Evolutionary conservation across 2,329 filamentous ascomycete species (phyloP), one percentile per base, ranked within the genome.

Genomic region (Claviceps maximensis): DNA sequence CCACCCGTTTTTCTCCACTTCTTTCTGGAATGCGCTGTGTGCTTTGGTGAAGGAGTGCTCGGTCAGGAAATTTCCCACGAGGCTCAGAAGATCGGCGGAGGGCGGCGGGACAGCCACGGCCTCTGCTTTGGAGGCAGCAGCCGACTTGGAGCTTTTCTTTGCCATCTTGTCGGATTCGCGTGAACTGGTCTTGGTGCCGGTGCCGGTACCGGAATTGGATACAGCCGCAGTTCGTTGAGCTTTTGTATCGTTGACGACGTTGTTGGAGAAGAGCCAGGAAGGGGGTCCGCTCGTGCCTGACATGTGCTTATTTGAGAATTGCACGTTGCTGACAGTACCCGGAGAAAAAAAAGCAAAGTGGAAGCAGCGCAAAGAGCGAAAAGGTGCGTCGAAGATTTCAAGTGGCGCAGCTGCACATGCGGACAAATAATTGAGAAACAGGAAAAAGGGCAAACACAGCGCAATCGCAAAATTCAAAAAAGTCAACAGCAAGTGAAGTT

Each of bases 41-140:
- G 85, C 79, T 54, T 74, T 73, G 48, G 74, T 67, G 61, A 87
- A 85, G n/a, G 80, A 77, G 65, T 85, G 76, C 47, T 83, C 76
- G 44, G 75, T 74, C 49, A 89, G 74, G 66, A 89, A 89, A 23
- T 70, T 68, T 57, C 80, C 80, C 60, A 89, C 76, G 17, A 87
- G 71, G 56, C 82, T 78, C 63, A 89, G 71, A 38, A 89, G 71
- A 65, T 85, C 76, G 29, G 76, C 67, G 4, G 84, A 76, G 4
- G 84, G 76, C 27, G 79, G 74, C 47, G 79, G 74, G 47, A 71
- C 53, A 10, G 63, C 33, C 41, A 57, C 55, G 29, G 57, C 55
- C 46, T 58, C 53, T 49, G 55, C 58, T 54, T 58, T 60, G 31
- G 58, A 53, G 49, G 54, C 36, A 44, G 61, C 53, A 21, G 60